phyloP scores from a whole-genome alignment of 2,329 filamentous ascomycete genomes.

The Atkinsonella texensis region DNA sequence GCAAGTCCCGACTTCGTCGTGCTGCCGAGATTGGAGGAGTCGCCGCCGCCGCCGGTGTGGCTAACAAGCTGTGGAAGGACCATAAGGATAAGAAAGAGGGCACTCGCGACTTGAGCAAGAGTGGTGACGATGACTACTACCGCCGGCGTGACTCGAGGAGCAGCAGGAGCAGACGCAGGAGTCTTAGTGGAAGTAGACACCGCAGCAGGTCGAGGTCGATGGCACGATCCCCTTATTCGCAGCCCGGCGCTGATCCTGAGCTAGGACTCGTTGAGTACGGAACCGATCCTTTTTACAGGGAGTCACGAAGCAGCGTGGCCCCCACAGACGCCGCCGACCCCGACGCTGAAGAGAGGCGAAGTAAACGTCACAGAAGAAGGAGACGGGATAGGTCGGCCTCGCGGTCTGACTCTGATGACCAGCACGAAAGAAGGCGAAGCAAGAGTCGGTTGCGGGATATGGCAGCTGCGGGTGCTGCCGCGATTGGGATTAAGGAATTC shows the following conservation, averaged over 20 bases:
- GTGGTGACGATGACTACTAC: conserved; percentile 25
- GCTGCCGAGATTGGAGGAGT: conserved; percentile 50
- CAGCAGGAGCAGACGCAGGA: conserved; percentile 21
- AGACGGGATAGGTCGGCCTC: conserved; percentile 24
- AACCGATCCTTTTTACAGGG: conserved; percentile 39
- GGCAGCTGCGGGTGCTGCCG: conserved; percentile 42
- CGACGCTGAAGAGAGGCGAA: conserved; percentile 32
- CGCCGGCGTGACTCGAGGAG: conserved; percentile 20
- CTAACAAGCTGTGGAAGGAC: conserved; percentile 48
- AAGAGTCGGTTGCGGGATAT: conserved; percentile 42
- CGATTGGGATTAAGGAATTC: conserved; percentile 50
- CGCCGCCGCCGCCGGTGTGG: conserved; percentile 47
- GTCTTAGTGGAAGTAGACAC: conserved; percentile 14
- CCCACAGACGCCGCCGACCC: conserved; percentile 34
- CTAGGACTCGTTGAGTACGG: conserved; percentile 60
- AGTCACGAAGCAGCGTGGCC: conserved; percentile 21
- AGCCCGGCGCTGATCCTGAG: conserved; percentile 49
- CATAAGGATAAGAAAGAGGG: conserved; percentile 48
- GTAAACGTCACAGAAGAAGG: conserved; percentile 22
- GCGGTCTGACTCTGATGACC: conserved; percentile 19
- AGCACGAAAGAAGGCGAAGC: conserved; percentile 34
- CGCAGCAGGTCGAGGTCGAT: conserved; percentile 37
- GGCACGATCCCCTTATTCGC: conserved; percentile 37
- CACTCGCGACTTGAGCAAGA: conserved; percentile 20
- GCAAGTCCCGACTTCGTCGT: conserved; percentile 35